Conservation (phyloP, 2,329 filamentous ascomycete genomes). For the Teratosphaeria epicoccoides region DNA sequence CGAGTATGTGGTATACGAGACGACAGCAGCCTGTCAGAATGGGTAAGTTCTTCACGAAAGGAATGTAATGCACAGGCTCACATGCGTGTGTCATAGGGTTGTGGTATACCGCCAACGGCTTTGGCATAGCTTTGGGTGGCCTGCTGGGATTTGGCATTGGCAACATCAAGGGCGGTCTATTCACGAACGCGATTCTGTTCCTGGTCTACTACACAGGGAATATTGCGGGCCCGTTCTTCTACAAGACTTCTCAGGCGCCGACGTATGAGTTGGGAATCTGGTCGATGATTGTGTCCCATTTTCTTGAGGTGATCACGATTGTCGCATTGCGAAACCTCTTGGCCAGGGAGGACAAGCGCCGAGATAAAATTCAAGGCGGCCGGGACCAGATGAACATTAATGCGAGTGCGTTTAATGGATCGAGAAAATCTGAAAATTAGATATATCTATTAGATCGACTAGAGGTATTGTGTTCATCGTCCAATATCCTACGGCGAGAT, state of each 20-base stretch:
- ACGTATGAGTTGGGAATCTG: conserved; percentile 43
- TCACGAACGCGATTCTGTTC: conserved; percentile 49
- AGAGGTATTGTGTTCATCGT: no score
- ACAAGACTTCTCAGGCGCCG: conserved; percentile 44
- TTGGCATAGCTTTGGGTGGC: conserved; percentile 50
- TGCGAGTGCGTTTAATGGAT: conserved; percentile 41
- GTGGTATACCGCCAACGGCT: conserved; percentile 40
- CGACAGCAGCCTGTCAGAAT: conserved; percentile 52
- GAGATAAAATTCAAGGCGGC: conserved; percentile 41
- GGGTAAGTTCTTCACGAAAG: conserved; percentile 41
- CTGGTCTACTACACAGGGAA: conserved; percentile 43
- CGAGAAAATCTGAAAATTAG: conserved; percentile 14
- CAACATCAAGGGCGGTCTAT: conserved; percentile 45
- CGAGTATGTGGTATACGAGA: conserved; percentile 55
- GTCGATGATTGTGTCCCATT: conserved; percentile 46
- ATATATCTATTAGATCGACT: conserved; percentile 19
- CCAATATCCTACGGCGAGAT: no score
- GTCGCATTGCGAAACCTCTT: conserved; percentile 37
- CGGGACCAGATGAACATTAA: conserved; percentile 38
- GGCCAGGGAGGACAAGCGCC: conserved; percentile 38
- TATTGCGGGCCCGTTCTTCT: conserved; percentile 54
- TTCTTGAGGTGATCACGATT: conserved; percentile 42
- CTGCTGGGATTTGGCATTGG: conserved; percentile 51
- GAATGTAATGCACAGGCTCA: neutral
- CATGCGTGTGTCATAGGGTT: neutral